Evolutionary conservation across 2,329 filamentous ascomycete genomes (phyloP), one percentile per base, ranked within the genome.

Genomic region (Mariannaea elegans): DNA sequence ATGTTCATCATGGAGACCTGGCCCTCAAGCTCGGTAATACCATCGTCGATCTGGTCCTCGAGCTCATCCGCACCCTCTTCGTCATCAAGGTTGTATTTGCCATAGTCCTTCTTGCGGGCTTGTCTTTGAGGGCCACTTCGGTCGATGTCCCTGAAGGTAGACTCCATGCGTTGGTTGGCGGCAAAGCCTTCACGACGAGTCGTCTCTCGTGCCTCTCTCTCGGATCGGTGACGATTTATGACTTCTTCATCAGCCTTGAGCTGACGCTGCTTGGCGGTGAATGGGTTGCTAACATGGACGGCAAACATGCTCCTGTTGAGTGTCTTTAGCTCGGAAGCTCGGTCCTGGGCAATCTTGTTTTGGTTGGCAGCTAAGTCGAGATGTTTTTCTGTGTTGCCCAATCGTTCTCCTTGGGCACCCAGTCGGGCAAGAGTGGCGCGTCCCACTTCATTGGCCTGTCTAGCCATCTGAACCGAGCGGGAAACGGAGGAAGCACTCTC

Each of bases 241-340:
- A 91, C 84, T 54, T 86, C 82, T 49, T 89, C 82, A 65, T 95
- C 91, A 38, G 87, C 84, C 57, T 86, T 87, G 54, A 83, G 81
- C 24, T 84, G 84, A 42, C 89, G 85, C 65, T 84, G 85, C 63
- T 85, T 87, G 13, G 87, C 87, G 0, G 91, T 95, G 73, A 97
- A 92, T 0, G 90, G 90, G 69, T 93, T 93, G 52, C 82, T 82
- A 23, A 94, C 89, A 71, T 93, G 90, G 19, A 94, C 86, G 5
- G 92, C 91, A 72, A 97, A 97, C 93, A 97, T 97, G 80, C 90
- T 93, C 63, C 90, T 84, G 77, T 97, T 97, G 48, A 96, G 81
- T 1, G 87, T 92, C 80, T 94, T 94, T 34, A 97, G 81, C 72
- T 97, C 93, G 46, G 88, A 86, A 1, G 93, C 90, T 68, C 92